Evolutionary conservation across 73 alveolate genomes (phyloP), one percentile per base, ranked within the genome.

Genomic region (Paramecium primaurelia): DNA sequence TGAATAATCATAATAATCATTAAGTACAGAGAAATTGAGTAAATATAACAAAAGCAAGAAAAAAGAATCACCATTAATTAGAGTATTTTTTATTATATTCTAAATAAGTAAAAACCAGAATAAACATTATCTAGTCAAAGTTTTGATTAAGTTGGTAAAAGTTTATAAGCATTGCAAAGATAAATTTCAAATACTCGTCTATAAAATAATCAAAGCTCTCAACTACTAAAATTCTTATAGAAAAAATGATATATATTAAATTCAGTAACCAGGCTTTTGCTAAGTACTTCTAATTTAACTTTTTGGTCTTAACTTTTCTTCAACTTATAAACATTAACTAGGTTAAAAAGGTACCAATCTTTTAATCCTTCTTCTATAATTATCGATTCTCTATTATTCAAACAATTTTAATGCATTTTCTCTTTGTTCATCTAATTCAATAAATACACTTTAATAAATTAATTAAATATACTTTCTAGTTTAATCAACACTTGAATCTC

Each of bases 61-160:
- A 10, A 64, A 34, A 64, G 84, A 34, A 3, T 64, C 84, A 22
- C 49, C 84, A 64, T 34, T 64, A 28, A 28, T 64, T 3, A 64
- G 47, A 64, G 84, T 64, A 64, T 64, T 22, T 28, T 11, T 12
- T 34, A 11, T 32, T 14, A 28, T 16, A 14, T 64, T 32, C 47
- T 28, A 12, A 5, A 54, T 16, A 54, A 54, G 69, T 54, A 54
- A 54, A 54, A 64, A 36, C 84, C 84, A 28, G 84, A 64, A 34
- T 64, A 64, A 64, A 64, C 84, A 34, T 64, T 32, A 64, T 64
- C 84, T n/a, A 64, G 84, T 18, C 84, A 64, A 34, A 64, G 84
- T 28, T 64, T 64, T 34, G 84, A 64, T 28, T 14, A 64, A 32
- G 84, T 64, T 11, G 84, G 84, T 32, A 64, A 64, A 64, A 64